Base-by-base conservation (phyloP, 2,329 filamentous ascomycete genomes). In the Alternaria gansuensis region DNA sequence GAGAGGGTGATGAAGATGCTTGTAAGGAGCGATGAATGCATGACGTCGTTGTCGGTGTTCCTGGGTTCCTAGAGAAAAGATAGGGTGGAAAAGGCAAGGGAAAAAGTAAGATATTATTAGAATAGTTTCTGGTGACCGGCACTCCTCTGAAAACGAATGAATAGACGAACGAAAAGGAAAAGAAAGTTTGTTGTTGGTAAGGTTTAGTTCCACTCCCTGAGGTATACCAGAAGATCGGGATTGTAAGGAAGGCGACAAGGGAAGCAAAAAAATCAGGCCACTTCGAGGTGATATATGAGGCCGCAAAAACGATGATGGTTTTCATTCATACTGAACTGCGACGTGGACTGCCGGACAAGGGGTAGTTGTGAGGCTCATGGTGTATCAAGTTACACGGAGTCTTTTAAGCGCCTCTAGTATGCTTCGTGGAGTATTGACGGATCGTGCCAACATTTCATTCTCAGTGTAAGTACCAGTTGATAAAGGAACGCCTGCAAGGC, bases 191-290 rank as follows among this genome's bases (percentile, higher is more conserved):
- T 55, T 48, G 52, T 14, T 59, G 28, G 53, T 45, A 45, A 51
- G 46, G 34, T 55, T 53, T 51, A 49, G 59, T 51, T 51, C 43
- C 49, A 48, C 51, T 63, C 64, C 64, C 68, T 64, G 46, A 70
- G 68, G 68, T 66, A 57, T 58, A 66, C 59, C 55, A 62, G 58
- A 64, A 57, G 46, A 23, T 51, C n/a, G 48, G 44, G 51, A 54
- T 52, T 26, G 39, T 62, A 65, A 46, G 51, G 64, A 36, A 63
- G 63, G 57, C 65, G 57, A 65, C 66, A 67, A 66, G 62, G 61
- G 48, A 58, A 65, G 49, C 44, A 31, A 54, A 52, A 62, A 69
- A 67, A 71, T 72, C 72, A 75, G 71, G 72, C 70, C 71, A 75
- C 67, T 64, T 64, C 51, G 49, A 46, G 57, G 65, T 64, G 65